phyloP scores from a whole-genome alignment of 2,329 filamentous ascomycete species.

The Aspergillus fructus region DNA sequence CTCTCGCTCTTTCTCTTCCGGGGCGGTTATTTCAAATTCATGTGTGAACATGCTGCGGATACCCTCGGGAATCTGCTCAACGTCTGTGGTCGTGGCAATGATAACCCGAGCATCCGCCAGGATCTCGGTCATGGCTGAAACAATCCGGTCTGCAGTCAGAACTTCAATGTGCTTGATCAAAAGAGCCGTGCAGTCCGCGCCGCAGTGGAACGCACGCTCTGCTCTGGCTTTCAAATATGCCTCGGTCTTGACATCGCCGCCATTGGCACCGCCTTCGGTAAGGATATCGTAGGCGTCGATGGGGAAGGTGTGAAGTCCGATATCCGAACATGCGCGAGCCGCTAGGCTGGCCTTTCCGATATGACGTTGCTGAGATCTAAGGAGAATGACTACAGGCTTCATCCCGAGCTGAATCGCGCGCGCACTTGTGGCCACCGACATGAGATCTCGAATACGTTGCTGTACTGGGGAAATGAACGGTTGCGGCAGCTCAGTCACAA shows the following conservation, averaged over 20 bases:
- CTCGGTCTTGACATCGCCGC: constrained; percentile 90
- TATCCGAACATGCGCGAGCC: constrained; percentile 74
- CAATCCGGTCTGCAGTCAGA: constrained; percentile 86
- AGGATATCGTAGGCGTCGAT: constrained; percentile 93
- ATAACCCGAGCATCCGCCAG: constrained; percentile 76
- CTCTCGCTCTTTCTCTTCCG: constrained; percentile 89
- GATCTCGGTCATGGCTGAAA: constrained; percentile 79
- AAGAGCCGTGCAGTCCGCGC: constrained; percentile 76
- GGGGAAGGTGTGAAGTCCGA: constrained; percentile 83
- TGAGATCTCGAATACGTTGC: constrained; percentile 75
- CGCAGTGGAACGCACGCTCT: constrained; percentile 85
- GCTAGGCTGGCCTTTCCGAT: constrained; percentile 89
- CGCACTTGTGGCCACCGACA: constrained; percentile 84
- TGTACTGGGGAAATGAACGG: constrained; percentile 59
- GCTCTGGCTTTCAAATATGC: constrained; percentile 83
- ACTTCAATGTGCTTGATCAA: constrained; percentile 90
- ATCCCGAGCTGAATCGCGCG: constrained; percentile 83
- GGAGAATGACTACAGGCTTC: constrained; percentile 81
- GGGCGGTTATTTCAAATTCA: constrained; percentile 88
- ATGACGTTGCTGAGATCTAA: constrained; percentile 87
- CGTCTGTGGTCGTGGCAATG: constrained; percentile 90
- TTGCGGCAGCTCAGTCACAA: constrained; percentile 38
- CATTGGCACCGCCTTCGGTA: constrained; percentile 83
- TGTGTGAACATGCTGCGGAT: constrained; percentile 91
- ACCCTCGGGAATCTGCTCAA: constrained; percentile 89